phyloP scores from a whole-genome alignment of 176 grass and related monocot genomes.

The Triticum urartu region DNA sequence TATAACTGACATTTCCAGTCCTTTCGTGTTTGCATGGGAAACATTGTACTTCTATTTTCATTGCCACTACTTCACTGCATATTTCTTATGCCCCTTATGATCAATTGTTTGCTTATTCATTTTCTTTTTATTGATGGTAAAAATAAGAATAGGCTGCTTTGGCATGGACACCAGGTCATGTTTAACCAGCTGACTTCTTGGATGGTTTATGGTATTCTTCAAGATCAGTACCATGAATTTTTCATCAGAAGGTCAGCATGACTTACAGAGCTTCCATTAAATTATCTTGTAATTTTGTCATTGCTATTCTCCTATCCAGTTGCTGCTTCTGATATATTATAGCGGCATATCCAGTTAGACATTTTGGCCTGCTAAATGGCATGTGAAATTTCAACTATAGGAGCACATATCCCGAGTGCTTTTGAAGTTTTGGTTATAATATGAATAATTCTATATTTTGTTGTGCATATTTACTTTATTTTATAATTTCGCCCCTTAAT shows the following conservation, averaged over 20 bases:
- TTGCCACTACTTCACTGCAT: neutral
- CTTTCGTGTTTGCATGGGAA: slow-evolving; percentile 9
- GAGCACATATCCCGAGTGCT: neutral
- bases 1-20: neutral
- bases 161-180: slow-evolving; percentile 99
- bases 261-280: slow-evolving; percentile 20
- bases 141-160: slow-evolving; percentile 75
- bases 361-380: neutral
- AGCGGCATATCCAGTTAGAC: neutral
- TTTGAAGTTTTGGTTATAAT: slow-evolving; percentile 25
- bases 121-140: slow-evolving; percentile 31
- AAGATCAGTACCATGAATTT: slow-evolving; percentile 93
- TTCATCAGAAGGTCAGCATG: slow-evolving; percentile 83
- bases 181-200: slow-evolving; percentile 95
- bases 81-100: slow-evolving; percentile 12
- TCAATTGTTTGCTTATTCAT: slow-evolving; percentile 11
- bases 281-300: neutral
- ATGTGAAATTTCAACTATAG: neutral
- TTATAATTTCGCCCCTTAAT: neutral
- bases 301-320: neutral
- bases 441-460: neutral
- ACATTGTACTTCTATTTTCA: neutral
- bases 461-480: neutral
- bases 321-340: slow-evolving; percentile 6
- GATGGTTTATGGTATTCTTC: slow-evolving; percentile 99